These are phyloP conservation scores for Suillus discolor DNA, from an alignment of 768 basidiomycete genomes.

Conservation along the genomic window DNA sequence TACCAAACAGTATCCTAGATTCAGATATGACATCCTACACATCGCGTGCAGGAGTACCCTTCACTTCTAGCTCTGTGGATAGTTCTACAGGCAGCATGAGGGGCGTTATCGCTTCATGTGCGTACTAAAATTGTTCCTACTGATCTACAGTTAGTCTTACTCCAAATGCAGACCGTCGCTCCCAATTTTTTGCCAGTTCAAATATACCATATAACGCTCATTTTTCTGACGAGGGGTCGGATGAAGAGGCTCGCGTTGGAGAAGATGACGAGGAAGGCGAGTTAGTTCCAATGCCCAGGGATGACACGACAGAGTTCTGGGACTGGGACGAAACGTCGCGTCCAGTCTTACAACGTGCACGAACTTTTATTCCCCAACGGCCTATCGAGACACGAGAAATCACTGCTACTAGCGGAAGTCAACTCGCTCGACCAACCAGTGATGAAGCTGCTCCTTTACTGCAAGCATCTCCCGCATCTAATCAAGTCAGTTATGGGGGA, in stretches of 20 bases:
- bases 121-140: slow-evolving; percentile 20
- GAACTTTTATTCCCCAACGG: background rate
- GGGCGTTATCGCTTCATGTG: slow-evolving; percentile 65
- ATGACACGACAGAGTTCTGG: slow-evolving; percentile 21
- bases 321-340: slow-evolving; percentile 23
- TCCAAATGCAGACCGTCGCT: slow-evolving; percentile 55
- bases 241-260: slow-evolving; percentile 15
- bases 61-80: slow-evolving; percentile 49
- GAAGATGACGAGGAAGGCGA: slow-evolving; percentile 18
- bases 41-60: slow-evolving; percentile 31
- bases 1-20: background rate
- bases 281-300: slow-evolving; percentile 6
- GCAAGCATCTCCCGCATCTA: slow-evolving; percentile 26
- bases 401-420: background rate
- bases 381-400: background rate
- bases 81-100: slow-evolving; percentile 47
- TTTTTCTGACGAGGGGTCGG: slow-evolving; percentile 41
- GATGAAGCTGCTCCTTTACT: slow-evolving; percentile 43
- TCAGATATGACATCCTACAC: slow-evolving; percentile 49
- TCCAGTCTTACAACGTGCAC: background rate
- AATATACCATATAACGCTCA: slow-evolving; percentile 54
- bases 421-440: background rate
- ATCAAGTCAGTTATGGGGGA: background rate
- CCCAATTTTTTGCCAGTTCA: slow-evolving; percentile 67
- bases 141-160: slow-evolving; percentile 9